Percentiles rank a stretch among this genome's conserved stretches.
Conservation (phyloP, 768 basidiomycete genomes). For the Suillus placidus region DNA sequence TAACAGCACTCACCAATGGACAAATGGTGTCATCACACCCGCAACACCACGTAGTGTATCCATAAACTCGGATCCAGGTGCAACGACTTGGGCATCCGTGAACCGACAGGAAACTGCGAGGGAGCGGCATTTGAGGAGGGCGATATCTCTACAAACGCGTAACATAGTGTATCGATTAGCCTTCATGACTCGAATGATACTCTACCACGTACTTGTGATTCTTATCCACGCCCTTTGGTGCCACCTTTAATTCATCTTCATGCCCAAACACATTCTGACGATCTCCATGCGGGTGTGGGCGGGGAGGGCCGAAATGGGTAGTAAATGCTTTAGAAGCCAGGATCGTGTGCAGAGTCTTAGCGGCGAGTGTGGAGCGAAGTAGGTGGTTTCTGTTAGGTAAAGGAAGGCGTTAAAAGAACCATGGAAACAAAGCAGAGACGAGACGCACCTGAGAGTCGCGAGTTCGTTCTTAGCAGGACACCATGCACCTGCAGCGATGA, state of each 20-base stretch:
- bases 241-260: constrained; percentile 87
- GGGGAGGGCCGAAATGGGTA: constrained; percentile 71
- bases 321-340: constrained; percentile 76
- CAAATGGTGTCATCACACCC: constrained; percentile 67
- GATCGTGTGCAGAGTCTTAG: constrained; percentile 58
- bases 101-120: constrained; percentile 49
- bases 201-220: not conserved
- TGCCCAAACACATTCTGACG: constrained; percentile 81
- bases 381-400: constrained; percentile 56
- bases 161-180: not conserved
- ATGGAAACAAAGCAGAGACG: not conserved
- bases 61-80: constrained; percentile 55
- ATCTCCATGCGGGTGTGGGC: constrained; percentile 60
- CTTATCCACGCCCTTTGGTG: constrained; percentile 46
- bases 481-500: constrained; percentile 83
- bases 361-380: constrained; percentile 47
- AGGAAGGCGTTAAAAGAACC: not conserved
- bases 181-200: not conserved
- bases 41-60: constrained; percentile 59
- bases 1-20: constrained; percentile 62
- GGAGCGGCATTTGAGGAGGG: constrained; percentile 82
- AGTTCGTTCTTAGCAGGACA: constrained; percentile 81
- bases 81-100: constrained; percentile 71
- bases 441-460: constrained; percentile 62
- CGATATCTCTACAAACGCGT: constrained; percentile 58